Evolutionary conservation across 73 alveolate species (phyloP), one percentile per base, ranked within the genome.

Genomic region (Effrenium voratum): DNA sequence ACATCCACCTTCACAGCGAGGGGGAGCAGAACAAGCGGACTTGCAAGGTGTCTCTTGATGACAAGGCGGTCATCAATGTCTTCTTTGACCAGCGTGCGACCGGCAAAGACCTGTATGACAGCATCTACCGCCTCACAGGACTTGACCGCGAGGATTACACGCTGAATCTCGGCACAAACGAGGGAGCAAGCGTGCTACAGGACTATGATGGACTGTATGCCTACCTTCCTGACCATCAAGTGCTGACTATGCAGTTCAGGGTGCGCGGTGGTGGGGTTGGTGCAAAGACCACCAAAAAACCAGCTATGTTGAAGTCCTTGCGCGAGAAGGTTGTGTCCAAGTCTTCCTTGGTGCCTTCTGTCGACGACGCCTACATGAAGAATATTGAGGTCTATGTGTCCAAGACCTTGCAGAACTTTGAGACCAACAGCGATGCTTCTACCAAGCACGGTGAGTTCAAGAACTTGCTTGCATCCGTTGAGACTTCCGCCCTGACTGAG

Each of bases 201-300:
- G 30, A 63, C 76, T 38, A 63, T 38, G 30, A 63, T 63, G 76
- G 76, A 32, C 76, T 63, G 76, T 63, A 63, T 63, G 76, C 76
- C 30, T 63, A 38, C 41, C 76, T 63, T 63, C 76, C 76, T 22
- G 76, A 63, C 30, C 41, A 38, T 38, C 76, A 63, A 38, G 30
- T 38, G 15, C 30, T 63, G 76, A 63, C 76, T 22, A 63, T 63
- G 76, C 15, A 63, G 76, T 63, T 63, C 76, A 32, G 76, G 30
- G 30, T 63, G 76, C 76, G 76, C 76, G 76, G 76, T 22, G 76
- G 76, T 63, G 76, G 76, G 30, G n/a, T n/a, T n/a, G n/a, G n/a
- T n/a, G n/a, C n/a, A n/a, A 63, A 63, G 76, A 63, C 76, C 76
- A 63, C 76, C 76, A 63, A 63, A 38, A 63, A 63, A 63, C 76